Evolutionary conservation across 2,329 filamentous ascomycete genomes (phyloP), one percentile per base, ranked within the genome.

Genomic region (Hortaea werneckii): DNA sequence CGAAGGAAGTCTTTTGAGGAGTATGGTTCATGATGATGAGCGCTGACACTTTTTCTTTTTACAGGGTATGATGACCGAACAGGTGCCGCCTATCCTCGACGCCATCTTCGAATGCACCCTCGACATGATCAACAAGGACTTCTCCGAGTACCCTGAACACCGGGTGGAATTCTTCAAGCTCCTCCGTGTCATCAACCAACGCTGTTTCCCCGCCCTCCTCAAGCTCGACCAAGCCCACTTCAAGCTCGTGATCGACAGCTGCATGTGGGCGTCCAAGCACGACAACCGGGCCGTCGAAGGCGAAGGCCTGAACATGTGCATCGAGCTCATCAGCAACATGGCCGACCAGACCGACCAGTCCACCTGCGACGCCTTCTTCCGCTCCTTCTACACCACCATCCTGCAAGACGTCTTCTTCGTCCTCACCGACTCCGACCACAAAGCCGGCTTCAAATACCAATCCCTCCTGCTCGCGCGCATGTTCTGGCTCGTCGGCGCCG

Each of bases 111-210:
- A 96, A 67, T 96, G 90, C 73, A 98, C 92, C 3, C 75, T 98
- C 46, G 88, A 95, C 60, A 98, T 98, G 92, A 98, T 98, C 72
- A 98, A 96, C 79, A 98, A 98, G 72, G 92, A 98, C 68, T 98
- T 98, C 68, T 95, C 94, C 40, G 92, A 98, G 64, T 98, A 94
- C 66, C 92, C 92, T 0, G 92, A 98, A 66, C 92, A 98, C 65
- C 85, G 94, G 47, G 92, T 98, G n/a, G 90, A 96, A 67, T 98
- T 98, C 69, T 98, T 98, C 78, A 95, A 95, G 68, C 79, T 98
- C 26, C 77, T 98, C 34, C 80, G 94, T 55, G 87, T 90, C 10
- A 96, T 98, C 70, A 98, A 98, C 67, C 72, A 96, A 41, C 87
- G 94, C 66, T 98, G 92, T 69, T 98, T 98, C 81, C 87, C 87